These are phyloP conservation scores for Camillea tinctor DNA, from an alignment of 2,329 filamentous ascomycete species.

Conservation along the genomic window DNA sequence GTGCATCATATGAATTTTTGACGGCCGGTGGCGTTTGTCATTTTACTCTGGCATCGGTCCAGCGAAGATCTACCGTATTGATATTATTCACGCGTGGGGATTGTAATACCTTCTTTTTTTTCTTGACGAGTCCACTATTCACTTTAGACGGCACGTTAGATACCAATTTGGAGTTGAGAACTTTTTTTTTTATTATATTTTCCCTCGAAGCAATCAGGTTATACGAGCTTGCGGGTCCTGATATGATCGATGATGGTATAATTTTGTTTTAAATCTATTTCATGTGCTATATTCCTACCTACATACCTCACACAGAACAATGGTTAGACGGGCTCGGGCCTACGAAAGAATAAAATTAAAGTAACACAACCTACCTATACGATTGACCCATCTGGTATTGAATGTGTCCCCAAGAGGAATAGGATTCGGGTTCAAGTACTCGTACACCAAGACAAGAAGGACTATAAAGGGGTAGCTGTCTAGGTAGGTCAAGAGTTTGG, in stretches of 20 bases:
- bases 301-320: neutral
- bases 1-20: neutral
- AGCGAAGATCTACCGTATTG: slow-evolving; percentile 8
- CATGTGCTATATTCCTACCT: neutral
- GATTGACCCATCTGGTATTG: neutral
- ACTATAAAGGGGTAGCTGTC: too few species aligned
- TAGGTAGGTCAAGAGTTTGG: too few species aligned
- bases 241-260: neutral
- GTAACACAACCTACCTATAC: too few species aligned
- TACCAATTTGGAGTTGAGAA: slow-evolving; percentile 31
- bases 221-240: neutral
- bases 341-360: neutral
- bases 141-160: slow-evolving; percentile 31
- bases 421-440: too few species aligned
- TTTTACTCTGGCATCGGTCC: slow-evolving; percentile 5
- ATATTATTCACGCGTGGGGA: neutral
- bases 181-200: slow-evolving; percentile 5
- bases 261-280: neutral
- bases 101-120: slow-evolving; percentile 6
- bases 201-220: neutral
- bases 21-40: slow-evolving; percentile 5
- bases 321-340: neutral
- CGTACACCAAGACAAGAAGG: too few species aligned
- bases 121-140: slow-evolving; percentile 8
- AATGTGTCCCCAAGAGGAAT: too few species aligned